A percentile compares a stretch with the other conserved stretches of the same genome.
phyloP scores from a whole-genome alignment of 371 early-diverging fungal genomes.

The Mucor irregularis region DNA sequence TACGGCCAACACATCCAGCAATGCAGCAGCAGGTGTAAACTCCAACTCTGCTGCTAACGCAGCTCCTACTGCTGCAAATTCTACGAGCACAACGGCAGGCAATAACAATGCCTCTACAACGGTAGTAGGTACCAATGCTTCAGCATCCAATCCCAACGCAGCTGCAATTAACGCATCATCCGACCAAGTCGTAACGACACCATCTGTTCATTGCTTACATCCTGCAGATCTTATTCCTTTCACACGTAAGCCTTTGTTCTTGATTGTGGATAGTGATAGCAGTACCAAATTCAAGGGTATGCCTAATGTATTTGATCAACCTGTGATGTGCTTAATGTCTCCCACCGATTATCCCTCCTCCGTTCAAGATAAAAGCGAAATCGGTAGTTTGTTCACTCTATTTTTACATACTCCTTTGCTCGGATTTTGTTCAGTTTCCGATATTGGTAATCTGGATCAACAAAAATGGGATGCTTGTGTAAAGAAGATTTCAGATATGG shows the following conservation, averaged over 20 bases:
- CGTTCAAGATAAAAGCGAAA: slow-evolving; percentile 78
- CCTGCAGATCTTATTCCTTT: slow-evolving; percentile 91
- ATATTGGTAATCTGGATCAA: slow-evolving; percentile 59
- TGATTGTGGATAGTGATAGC: slow-evolving; percentile 89
- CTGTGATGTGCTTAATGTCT: slow-evolving; percentile 87
- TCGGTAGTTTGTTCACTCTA: slow-evolving; percentile 88
- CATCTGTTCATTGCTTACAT: slow-evolving; percentile 75
- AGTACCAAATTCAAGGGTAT: slow-evolving; percentile 76
- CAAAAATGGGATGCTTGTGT: slow-evolving; percentile 63
- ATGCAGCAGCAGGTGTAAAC: background rate
- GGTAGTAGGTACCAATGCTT: background rate
- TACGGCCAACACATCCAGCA: background rate
- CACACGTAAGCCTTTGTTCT: slow-evolving; percentile 90
- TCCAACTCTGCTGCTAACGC: slow-evolving; percentile 4
- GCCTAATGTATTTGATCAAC: slow-evolving; percentile 84
- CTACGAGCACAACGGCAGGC: background rate
- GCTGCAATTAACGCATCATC: background rate
- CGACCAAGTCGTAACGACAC: background rate
- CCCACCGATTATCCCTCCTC: slow-evolving; percentile 83
- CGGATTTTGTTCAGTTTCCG: slow-evolving; percentile 73
- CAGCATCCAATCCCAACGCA: background rate
- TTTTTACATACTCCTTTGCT: slow-evolving; percentile 86
- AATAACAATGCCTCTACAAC: background rate
- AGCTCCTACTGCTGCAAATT: background rate
- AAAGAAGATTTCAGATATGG: slow-evolving; percentile 48